Conservation (phyloP, 176 grass and related monocot species). For the Thalia dealbata region DNA sequence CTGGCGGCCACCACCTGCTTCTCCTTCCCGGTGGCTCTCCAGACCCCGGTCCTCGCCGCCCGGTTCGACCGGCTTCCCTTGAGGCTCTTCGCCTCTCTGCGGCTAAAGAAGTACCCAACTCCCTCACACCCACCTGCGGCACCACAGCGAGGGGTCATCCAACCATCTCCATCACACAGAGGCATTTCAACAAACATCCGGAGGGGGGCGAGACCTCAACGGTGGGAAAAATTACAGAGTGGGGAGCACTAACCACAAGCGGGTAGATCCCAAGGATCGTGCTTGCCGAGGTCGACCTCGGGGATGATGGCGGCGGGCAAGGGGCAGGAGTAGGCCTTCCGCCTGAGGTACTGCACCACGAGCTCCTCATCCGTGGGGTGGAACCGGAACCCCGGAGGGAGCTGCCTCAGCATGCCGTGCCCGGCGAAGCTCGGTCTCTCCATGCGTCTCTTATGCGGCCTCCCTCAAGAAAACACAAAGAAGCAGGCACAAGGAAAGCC, state of each 20-base stretch:
- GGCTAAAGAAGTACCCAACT: slow-evolving; percentile 56
- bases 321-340: slow-evolving; percentile 38
- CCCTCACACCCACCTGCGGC: slow-evolving; percentile 35
- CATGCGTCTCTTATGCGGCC: neutral
- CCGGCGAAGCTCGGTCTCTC: neutral
- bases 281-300: slow-evolving; percentile 32
- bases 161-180: too few species aligned
- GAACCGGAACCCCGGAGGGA: slow-evolving; percentile 83
- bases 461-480: too few species aligned
- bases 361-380: slow-evolving; percentile 83
- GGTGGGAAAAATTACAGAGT: too few species aligned
- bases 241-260: neutral
- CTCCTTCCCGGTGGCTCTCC: slow-evolving; percentile 55
- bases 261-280: slow-evolving; percentile 62
- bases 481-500: neutral
- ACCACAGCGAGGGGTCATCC: neutral
- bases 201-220: neutral
- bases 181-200: neutral
- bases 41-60: slow-evolving; percentile 40
- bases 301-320: slow-evolving; percentile 66
- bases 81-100: slow-evolving; percentile 16
- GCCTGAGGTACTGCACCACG: slow-evolving; percentile 61
- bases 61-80: slow-evolving; percentile 1
- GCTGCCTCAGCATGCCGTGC: slow-evolving; percentile 9
- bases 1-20: slow-evolving; percentile 31